Evolutionary conservation across 208 protist genomes (phyloP).

Genomic region (Trypanosoma cruzi): DNA sequence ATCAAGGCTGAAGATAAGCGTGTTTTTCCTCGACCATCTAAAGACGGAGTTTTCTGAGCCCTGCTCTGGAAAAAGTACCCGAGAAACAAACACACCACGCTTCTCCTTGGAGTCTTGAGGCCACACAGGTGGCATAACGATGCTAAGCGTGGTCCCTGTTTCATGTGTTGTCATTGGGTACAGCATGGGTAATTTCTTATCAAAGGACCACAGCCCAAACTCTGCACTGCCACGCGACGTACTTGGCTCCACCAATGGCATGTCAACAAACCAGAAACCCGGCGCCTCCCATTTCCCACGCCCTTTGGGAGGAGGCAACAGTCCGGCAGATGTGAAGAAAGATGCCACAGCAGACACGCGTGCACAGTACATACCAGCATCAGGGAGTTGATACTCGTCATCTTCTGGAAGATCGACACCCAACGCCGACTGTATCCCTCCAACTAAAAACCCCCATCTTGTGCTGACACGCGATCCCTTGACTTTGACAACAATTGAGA

Average conservation of each 20-base stretch:
- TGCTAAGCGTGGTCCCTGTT: neutral
- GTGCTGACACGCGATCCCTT: neutral
- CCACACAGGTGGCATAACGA: constrained; percentile 25
- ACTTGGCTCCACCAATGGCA: constrained; percentile 15
- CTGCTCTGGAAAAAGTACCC: neutral
- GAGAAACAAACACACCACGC: constrained; percentile 18
- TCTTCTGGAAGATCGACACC: neutral
- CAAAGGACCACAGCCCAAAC: constrained; percentile 20
- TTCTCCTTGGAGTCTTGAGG: neutral
- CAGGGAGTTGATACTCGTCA: neutral
- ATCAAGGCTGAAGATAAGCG: neutral
- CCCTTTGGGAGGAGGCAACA: neutral
- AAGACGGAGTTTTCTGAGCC: neutral
- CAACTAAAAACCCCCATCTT: neutral
- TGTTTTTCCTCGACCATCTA: constrained; percentile 19
- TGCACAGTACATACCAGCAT: constrained; percentile 20
- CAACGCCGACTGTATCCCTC: constrained; percentile 2
- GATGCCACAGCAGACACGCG: neutral
- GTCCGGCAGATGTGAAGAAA: neutral
- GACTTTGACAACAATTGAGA: constrained; percentile 2
- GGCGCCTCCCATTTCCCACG: neutral
- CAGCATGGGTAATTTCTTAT: constrained; percentile 15
- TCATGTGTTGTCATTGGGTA: neutral
- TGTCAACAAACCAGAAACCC: constrained; percentile 6
- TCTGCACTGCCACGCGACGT: constrained; percentile 18